Evolutionary conservation across 805 yeast genomes (phyloP), one percentile per base, ranked within the genome.

Genomic region (Candida krabiensis): DNA sequence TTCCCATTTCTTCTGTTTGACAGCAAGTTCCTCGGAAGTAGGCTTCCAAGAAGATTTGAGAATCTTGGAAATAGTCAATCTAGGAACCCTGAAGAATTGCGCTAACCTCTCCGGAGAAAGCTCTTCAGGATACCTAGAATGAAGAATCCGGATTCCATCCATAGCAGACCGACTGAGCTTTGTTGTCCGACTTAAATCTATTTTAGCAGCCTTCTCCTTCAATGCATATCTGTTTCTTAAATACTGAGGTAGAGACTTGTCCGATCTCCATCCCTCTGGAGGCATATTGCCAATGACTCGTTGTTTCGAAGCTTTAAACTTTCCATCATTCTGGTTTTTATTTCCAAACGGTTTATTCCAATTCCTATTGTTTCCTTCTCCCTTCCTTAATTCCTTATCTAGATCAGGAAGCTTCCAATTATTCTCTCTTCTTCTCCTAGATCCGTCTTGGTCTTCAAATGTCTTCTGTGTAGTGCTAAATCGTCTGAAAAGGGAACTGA

Each of bases 51-150:
- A 77, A 4, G 91, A 80, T 55, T 78, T 80, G 47, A 90, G 57
- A 14, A 90, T 87, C 46, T 96, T 73, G 41, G 96, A 68, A 2
- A 89, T 75, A 0, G 90, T 86, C 49, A 89, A 95, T 1, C 95
- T 91, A 1, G 93, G 83, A 4, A 87, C 71, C 33, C 73, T 67
- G 61, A 83, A 89, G 53, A 73, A 73, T 22, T 73, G 66, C 0
- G 88, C 83, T 5, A 90, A 57, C 29, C 78, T 82, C 3, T 66
- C 64, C 2, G 82, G 71, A 4, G 73, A 75, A 36, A 85, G 46
- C 16, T 59, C 62, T n/a, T 74, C 69, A 0, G 96, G 96, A 44
- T 68, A 60, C 38, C 71, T 65, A 11, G 60, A 61, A 49, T 79
- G 83, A 32, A 88, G 50, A 4, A 67, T 56, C 38, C 85, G 64